A percentile compares a stretch with the other conserved stretches of the same genome.
phyloP scores from a whole-genome alignment of 2,329 filamentous ascomycete species.

The Monosporascus sp. region DNA sequence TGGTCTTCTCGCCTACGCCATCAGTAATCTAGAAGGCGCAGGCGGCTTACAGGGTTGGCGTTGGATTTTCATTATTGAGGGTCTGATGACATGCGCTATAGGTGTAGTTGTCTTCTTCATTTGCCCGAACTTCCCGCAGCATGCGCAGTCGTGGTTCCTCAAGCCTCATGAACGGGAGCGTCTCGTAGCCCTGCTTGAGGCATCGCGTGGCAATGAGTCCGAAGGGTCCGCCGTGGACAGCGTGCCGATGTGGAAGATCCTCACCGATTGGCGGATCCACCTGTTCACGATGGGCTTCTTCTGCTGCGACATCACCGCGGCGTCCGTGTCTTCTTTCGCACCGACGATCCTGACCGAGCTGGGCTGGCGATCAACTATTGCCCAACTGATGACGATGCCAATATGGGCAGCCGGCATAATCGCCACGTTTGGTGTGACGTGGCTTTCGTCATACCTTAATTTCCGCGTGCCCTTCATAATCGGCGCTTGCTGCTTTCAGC shows the following conservation, averaged over 20 bases:
- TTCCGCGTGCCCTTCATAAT: slow-evolving; percentile 21
- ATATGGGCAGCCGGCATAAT: slow-evolving; percentile 23
- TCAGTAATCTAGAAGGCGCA: slow-evolving; percentile 34
- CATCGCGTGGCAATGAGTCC: slow-evolving; percentile 17
- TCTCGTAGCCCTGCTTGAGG: slow-evolving; percentile 16
- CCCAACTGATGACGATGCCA: slow-evolving; percentile 24
- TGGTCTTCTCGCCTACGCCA: slow-evolving; percentile 36
- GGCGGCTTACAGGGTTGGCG: slow-evolving; percentile 35
- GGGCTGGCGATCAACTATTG: slow-evolving; percentile 16
- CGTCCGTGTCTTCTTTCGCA: slow-evolving; percentile 20
- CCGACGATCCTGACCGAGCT: slow-evolving; percentile 24
- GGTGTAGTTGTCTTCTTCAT: slow-evolving; percentile 14
- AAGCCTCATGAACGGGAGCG: slow-evolving; percentile 17
- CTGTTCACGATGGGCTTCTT: slow-evolving; percentile 25
- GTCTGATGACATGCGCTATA: slow-evolving; percentile 19
- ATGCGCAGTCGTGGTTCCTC: slow-evolving; percentile 24
- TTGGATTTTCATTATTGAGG: slow-evolving; percentile 41
- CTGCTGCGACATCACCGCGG: slow-evolving; percentile 24
- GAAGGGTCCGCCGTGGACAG: slow-evolving; percentile 17
- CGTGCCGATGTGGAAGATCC: slow-evolving; percentile 19
- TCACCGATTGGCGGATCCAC: slow-evolving; percentile 25
- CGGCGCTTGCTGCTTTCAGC: slow-evolving; percentile 16
- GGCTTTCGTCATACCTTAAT: slow-evolving; percentile 16
- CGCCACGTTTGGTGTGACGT: slow-evolving; percentile 17
- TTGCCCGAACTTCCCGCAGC: slow-evolving; percentile 22